Evolutionary conservation across 2,329 filamentous ascomycete species (phyloP).

Genomic region (Zasmidium citrigriseum): DNA sequence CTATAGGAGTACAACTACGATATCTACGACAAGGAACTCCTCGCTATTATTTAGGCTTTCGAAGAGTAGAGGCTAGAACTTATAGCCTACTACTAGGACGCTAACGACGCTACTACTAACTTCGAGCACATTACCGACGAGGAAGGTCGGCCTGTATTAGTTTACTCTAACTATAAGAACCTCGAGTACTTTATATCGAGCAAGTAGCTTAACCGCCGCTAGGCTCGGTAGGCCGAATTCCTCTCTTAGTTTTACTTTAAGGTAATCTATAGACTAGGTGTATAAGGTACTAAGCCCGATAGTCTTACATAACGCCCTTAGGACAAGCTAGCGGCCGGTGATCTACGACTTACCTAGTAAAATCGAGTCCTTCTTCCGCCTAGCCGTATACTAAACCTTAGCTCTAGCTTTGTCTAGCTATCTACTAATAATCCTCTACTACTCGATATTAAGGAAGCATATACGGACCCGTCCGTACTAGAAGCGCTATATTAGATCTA

Average conservation of each 20-base stretch:
- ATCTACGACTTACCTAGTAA: not conserved
- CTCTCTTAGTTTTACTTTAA: too few relatives aligned
- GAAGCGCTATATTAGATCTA: not conserved
- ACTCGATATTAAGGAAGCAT: not conserved
- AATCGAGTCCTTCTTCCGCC: not conserved
- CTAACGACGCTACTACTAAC: slow-evolving; percentile 18
- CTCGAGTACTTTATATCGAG: slow-evolving; percentile 33
- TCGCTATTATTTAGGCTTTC: slow-evolving; percentile 35
- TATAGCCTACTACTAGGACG: too few relatives aligned
- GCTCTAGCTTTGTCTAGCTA: not conserved
- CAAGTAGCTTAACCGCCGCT: slow-evolving; percentile 30
- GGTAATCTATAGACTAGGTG: too few relatives aligned
- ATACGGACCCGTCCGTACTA: not conserved
- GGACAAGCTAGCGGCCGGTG: not conserved
- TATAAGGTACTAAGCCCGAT: slow-evolving; percentile 13
- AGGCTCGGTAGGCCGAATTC: slow-evolving; percentile 29
- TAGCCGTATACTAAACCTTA: not conserved
- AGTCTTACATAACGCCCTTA: not conserved
- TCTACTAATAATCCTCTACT: not conserved
- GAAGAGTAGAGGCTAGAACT: slow-evolving; percentile 32
- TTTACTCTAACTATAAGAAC: slow-evolving; percentile 29
- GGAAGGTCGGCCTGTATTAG: not conserved
- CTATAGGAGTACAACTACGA: slow-evolving; percentile 33
- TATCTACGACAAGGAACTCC: slow-evolving; percentile 39
- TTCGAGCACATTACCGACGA: not conserved